phyloP scores from a whole-genome alignment of 257 asterid genomes.

The Mitragyna speciosa region DNA sequence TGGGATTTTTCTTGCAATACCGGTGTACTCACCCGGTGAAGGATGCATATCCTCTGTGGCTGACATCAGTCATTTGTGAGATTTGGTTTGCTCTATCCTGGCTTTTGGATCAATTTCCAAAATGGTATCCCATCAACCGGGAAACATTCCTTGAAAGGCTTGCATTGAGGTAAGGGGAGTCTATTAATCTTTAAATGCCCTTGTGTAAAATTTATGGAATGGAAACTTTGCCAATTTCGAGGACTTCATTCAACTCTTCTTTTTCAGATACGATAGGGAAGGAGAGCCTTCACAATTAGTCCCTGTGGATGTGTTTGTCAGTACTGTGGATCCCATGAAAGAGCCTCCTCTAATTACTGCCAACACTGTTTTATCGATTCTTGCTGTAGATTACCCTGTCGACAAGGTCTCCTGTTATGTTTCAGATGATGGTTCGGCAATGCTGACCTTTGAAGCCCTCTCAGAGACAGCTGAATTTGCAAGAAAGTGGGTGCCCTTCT shows the following conservation, averaged over 20 bases:
- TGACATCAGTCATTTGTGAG: constrained; percentile 72
- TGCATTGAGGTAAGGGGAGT: constrained; percentile 50
- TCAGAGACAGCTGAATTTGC: constrained; percentile 90
- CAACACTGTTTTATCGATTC: constrained; percentile 85
- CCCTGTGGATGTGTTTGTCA: constrained; percentile 68
- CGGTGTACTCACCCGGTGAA: constrained; percentile 64
- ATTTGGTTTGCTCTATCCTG: constrained; percentile 73
- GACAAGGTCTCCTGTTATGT: constrained; percentile 88
- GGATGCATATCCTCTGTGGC: constrained; percentile 73
- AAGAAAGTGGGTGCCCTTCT: constrained; percentile 89
- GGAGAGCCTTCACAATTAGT: constrained; percentile 69
- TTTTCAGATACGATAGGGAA: constrained; percentile 61
- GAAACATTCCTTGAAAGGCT: constrained; percentile 70
- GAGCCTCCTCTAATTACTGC: constrained; percentile 95
- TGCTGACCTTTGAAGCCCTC: constrained; percentile 90
- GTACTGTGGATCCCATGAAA: constrained; percentile 86
- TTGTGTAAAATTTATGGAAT: background rate
- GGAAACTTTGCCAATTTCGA: background rate
- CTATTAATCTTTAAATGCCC: background rate
- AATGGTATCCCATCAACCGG: constrained; percentile 66
- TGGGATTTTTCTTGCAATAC: constrained; percentile 71
- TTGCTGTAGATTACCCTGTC: constrained; percentile 82
- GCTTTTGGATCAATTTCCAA: constrained; percentile 75
- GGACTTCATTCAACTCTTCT: constrained; percentile 10
- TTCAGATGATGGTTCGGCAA: constrained; percentile 92